Conservation (phyloP, 1,284 basidiomycete genomes). For the Heterobasidion occidentale region DNA sequence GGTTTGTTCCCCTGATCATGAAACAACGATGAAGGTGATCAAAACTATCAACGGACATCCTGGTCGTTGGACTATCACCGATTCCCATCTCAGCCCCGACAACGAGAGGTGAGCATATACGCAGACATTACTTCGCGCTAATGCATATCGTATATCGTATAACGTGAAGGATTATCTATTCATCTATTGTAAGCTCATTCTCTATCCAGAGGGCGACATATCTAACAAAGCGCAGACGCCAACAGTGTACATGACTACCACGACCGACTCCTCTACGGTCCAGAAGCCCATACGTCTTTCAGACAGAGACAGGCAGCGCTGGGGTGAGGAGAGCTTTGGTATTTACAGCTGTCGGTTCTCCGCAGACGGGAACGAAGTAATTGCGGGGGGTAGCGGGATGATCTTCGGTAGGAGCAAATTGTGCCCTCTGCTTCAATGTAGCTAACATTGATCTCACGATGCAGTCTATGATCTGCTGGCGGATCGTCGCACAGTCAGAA, state of each 20-base stretch:
- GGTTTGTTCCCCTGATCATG: slow-evolving; percentile 25
- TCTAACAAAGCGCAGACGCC: slow-evolving; percentile 38
- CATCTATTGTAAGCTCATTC: slow-evolving; percentile 57
- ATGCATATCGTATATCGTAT: slow-evolving; percentile 4
- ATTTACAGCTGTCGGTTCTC: slow-evolving; percentile 96
- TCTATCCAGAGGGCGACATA: slow-evolving; percentile 3
- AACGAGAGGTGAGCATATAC: slow-evolving; percentile 64
- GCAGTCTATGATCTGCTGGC: slow-evolving; percentile 88
- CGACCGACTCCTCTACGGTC: slow-evolving; percentile 58
- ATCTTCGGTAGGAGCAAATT: slow-evolving; percentile 57
- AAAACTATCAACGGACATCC: slow-evolving; percentile 74
- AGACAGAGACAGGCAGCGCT: slow-evolving; percentile 20
- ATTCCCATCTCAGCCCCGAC: slow-evolving; percentile 88
- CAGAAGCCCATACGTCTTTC: slow-evolving; percentile 73
- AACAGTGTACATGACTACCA: slow-evolving; percentile 82
- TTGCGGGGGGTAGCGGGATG: slow-evolving; percentile 68
- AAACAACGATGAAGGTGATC: slow-evolving; percentile 68
- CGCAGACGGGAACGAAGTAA: slow-evolving; percentile 89
- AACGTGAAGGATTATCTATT: slow-evolving; percentile 77
- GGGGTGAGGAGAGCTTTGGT: slow-evolving; percentile 50
- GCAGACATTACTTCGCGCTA: background rate
- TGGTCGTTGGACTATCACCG: slow-evolving; percentile 89
- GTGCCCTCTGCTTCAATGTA: background rate
- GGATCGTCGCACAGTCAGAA: slow-evolving; percentile 73
- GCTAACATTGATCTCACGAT: background rate